These are phyloP conservation scores for Talaromyces proteolyticus DNA, from an alignment of 495 filamentous ascomycete species.

Conservation along the genomic window DNA sequence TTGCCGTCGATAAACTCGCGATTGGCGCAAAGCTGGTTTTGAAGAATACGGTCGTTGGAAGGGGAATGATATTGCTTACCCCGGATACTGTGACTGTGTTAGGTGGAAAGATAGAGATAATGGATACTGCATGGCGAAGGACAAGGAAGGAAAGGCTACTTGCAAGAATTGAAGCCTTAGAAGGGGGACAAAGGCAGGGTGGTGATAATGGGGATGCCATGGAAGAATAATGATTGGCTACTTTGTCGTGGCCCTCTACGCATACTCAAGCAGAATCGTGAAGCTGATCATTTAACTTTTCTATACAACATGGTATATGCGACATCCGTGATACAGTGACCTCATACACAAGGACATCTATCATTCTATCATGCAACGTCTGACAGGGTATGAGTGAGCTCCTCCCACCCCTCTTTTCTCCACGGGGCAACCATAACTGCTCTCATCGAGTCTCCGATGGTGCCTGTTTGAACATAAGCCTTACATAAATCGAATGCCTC, in stretches of 20 bases:
- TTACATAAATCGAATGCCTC: slow-evolving; percentile 62
- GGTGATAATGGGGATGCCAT: slow-evolving; percentile 2
- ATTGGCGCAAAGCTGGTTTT: slow-evolving; percentile 83
- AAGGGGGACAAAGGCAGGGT: slow-evolving; percentile 6
- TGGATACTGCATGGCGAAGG: slow-evolving; percentile 73
- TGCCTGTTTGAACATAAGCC: slow-evolving; percentile 73
- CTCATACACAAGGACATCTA: neutral
- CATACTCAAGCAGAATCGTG: neutral
- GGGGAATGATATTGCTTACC: slow-evolving; percentile 74
- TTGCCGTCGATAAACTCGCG: slow-evolving; percentile 57
- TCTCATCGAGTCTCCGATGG: slow-evolving; percentile 64
- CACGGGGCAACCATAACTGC: slow-evolving; percentile 81
- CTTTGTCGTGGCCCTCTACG: slow-evolving; percentile 4
- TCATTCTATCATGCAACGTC: slow-evolving; percentile 8
- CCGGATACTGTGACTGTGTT: slow-evolving; percentile 57
- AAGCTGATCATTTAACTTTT: too few relatives aligned
- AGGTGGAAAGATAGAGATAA: slow-evolving; percentile 79
- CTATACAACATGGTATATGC: too few relatives aligned
- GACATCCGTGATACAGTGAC: slow-evolving; percentile 1
- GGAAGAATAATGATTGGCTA: slow-evolving; percentile 4
- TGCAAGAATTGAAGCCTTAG: slow-evolving; percentile 37
- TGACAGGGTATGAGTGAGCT: slow-evolving; percentile 23
- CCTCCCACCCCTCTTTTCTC: slow-evolving; percentile 60
- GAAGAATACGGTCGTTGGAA: slow-evolving; percentile 56
- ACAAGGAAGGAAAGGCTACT: slow-evolving; percentile 64